Conservation (phyloP, 2,329 filamentous ascomycete species). For the Neonectria magnoliae region DNA sequence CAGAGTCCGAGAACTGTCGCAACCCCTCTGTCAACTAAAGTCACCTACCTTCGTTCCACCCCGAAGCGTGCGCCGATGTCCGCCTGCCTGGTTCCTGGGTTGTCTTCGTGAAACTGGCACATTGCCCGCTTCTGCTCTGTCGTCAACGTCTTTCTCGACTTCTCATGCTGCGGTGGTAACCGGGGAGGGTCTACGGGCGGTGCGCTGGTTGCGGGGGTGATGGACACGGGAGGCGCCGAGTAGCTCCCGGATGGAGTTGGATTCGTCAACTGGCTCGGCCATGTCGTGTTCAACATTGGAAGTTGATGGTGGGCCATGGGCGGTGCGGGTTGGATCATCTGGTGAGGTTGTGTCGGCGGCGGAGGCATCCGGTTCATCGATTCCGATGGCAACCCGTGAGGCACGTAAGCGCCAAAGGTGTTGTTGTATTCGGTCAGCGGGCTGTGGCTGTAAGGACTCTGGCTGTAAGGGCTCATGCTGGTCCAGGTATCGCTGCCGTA, state of each 20-base stretch:
- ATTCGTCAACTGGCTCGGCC: constrained; percentile 85
- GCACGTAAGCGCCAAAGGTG: constrained; percentile 63
- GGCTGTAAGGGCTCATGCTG: constrained; percentile 70
- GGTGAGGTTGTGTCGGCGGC: constrained; percentile 56
- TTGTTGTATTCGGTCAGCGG: constrained; percentile 74
- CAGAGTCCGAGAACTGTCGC: constrained; percentile 37
- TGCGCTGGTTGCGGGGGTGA: constrained; percentile 67
- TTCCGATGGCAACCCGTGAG: constrained; percentile 62
- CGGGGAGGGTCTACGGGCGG: constrained; percentile 50
- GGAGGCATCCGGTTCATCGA: constrained; percentile 64
- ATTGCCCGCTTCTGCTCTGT: constrained; percentile 90
- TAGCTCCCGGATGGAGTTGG: constrained; percentile 65
- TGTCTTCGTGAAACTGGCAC: constrained; percentile 92
- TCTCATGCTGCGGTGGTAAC: constrained; percentile 57
- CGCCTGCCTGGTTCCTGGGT: constrained; percentile 91
- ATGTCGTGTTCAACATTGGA: constrained; percentile 76
- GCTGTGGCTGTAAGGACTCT: constrained; percentile 61
- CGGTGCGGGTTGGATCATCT: constrained; percentile 46
- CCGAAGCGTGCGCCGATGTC: constrained; percentile 97
- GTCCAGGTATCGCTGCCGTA: constrained; percentile 62
- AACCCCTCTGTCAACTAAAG: constrained; percentile 12
- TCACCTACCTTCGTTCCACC: constrained; percentile 90
- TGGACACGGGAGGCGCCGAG: constrained; percentile 66
- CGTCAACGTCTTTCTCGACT: constrained; percentile 86
- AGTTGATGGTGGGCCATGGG: constrained; percentile 68